Percentiles rank a stretch among this genome's conserved stretches.
These are phyloP conservation scores for Venturia asperata DNA, from an alignment of 2,329 filamentous ascomycete genomes.

Conservation along the genomic window DNA sequence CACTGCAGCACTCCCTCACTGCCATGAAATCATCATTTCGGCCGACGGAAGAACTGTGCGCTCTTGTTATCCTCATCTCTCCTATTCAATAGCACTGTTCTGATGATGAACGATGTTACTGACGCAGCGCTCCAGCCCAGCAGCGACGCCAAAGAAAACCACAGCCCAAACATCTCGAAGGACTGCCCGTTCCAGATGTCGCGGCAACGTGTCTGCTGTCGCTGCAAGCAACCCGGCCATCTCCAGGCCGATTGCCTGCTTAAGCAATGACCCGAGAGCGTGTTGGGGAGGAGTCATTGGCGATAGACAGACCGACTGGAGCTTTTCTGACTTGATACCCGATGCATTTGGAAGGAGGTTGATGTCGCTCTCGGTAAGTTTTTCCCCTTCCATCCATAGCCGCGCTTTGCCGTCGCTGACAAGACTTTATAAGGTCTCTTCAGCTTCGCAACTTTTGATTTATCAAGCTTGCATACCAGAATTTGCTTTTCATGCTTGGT, in stretches of 20 bases:
- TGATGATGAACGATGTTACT: slow-evolving; percentile 37
- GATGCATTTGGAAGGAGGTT: neutral
- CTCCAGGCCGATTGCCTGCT: slow-evolving; percentile 79
- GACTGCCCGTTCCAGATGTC: slow-evolving; percentile 85
- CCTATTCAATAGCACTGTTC: too few species aligned
- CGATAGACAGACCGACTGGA: neutral
- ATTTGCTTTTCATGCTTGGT: neutral
- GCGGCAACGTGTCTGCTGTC: slow-evolving; percentile 96
- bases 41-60: too few species aligned
- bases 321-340: neutral
- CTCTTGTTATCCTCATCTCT: too few species aligned
- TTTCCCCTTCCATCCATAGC: neutral
- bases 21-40: too few species aligned
- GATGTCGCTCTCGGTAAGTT: neutral
- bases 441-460: neutral
- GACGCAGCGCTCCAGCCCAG: too few species aligned
- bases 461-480: neutral
- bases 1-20: too few species aligned
- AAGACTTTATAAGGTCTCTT: neutral
- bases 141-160: too few species aligned
- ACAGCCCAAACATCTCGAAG: slow-evolving; percentile 86
- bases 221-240: slow-evolving; percentile 80
- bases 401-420: neutral
- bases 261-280: neutral
- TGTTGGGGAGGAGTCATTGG: neutral